A percentile compares a stretch with the other conserved stretches of the same genome.
phyloP scores from a whole-genome alignment of 1,284 basidiomycete genomes.

The Stygiomarasmius scandens region DNA sequence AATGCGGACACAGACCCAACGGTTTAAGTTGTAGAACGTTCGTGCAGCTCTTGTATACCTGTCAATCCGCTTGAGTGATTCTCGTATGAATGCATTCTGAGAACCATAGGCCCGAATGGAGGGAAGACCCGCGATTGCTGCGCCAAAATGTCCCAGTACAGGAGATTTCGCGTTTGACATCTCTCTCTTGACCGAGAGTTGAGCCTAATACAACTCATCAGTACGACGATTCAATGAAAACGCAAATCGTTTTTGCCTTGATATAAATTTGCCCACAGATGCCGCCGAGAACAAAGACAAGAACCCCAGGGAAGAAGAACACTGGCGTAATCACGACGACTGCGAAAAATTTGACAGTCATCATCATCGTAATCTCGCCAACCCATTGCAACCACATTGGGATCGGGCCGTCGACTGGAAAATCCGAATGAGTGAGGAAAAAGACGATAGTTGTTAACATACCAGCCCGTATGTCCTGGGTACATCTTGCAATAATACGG shows the following conservation, averaged over 20 bases:
- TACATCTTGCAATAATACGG: constrained; percentile 62
- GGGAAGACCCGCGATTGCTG: constrained; percentile 66
- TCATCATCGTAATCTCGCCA: constrained; percentile 26
- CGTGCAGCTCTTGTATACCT: constrained; percentile 48
- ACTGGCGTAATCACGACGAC: constrained; percentile 47
- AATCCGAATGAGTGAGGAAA: background rate
- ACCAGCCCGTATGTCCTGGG: constrained; percentile 54
- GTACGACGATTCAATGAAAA: too few species aligned
- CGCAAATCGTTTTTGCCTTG: too few species aligned
- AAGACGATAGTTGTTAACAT: constrained; percentile 1
- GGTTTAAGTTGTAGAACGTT: constrained; percentile 58
- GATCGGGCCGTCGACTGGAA: constrained; percentile 23
- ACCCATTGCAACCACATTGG: constrained; percentile 13
- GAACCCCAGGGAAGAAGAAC: constrained; percentile 36
- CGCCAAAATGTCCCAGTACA: constrained; percentile 61
- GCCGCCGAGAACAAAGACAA: constrained; percentile 38
- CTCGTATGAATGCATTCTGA: constrained; percentile 47
- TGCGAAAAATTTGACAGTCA: constrained; percentile 43
- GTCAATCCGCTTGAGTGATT: constrained; percentile 50
- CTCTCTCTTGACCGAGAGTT: constrained; percentile 76
- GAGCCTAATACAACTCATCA: too few species aligned
- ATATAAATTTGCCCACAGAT: constrained; percentile 54
- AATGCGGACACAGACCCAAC: constrained; percentile 60
- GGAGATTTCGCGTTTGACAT: constrained; percentile 73
- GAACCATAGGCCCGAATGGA: constrained; percentile 67